Percentiles rank a stretch among this genome's conserved stretches.
Evolutionary conservation across 192 early-diverging fungal genomes (phyloP).

Genomic region (Piromyces sp.): DNA sequence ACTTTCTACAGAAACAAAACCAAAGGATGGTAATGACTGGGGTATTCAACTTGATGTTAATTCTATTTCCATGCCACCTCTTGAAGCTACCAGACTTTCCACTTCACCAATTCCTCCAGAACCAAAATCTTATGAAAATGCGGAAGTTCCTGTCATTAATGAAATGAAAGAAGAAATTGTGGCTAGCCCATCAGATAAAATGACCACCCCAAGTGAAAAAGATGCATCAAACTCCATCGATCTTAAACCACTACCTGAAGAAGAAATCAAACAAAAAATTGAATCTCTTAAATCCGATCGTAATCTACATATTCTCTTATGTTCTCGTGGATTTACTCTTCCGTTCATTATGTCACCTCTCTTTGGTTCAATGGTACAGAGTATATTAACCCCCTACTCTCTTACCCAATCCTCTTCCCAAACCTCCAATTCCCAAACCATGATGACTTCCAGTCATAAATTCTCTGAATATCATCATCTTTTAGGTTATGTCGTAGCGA

Average conservation of each 20-base stretch:
- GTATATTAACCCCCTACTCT: background rate
- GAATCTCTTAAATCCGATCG: background rate
- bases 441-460: background rate
- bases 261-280: background rate
- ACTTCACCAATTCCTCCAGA: no score
- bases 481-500: background rate
- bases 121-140: no score
- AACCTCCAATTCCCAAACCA: background rate
- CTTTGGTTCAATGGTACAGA: background rate
- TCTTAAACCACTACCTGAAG: background rate
- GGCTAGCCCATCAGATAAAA: no score
- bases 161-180: no score
- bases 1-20: no score
- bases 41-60: background rate
- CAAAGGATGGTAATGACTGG: background rate
- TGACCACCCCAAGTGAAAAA: no score
- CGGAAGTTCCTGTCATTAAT: no score
- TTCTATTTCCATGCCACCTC: background rate
- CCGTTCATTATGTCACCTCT: background rate
- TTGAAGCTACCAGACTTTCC: background rate
- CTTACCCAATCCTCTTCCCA: background rate
- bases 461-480: background rate
- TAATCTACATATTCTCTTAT: background rate
- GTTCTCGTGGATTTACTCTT: background rate
- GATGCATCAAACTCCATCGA: background rate